Base-by-base conservation (phyloP, 371 early-diverging fungal species). In the Lichtheimia corymbifera region DNA sequence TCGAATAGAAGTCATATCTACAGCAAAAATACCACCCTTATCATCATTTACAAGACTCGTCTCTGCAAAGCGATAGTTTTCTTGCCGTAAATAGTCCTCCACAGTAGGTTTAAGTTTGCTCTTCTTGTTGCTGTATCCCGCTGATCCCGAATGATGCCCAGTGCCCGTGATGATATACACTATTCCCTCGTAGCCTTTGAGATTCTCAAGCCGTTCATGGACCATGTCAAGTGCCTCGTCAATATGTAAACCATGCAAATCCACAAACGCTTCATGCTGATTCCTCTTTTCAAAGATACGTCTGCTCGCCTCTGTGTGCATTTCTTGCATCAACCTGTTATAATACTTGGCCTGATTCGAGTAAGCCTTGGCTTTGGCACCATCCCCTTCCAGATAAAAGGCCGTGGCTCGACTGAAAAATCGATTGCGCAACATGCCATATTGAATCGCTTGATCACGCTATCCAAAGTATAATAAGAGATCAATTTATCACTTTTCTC, bases 221-320 rank as follows among this genome's bases (percentile, higher is more conserved):
- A 85, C 44, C 44, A 85, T 74, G 30, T 66, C 72, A 24, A 85
- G 45, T 0, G 84, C 82, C 58, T 87, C 87, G 35, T 83, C 83
- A 43, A 81, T 76, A 69, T 85, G 85, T 20, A 87, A 67, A 2
- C 87, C 85, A 70, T 87, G 87, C 5, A 87, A 67, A 71, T 87
- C 87, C 53, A 87, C 72, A 75, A 80, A 85, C 0, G 83, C 76
- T 50, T 80, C 76, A 62, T 72, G 65, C 53, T 76, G 71, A 27
- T 84, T 82, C 43, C 85, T 65, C 2, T 72, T 65, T 14, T 81
- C 73, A 65, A 83, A 83, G 11, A 87, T 87, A 52, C 79, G 76
- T 50, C 76, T 71, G 55, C 85, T 82, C 3, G 85, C 87, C 53
- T 80, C 81, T 3, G 71, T 70, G 59, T 87, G 85, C 56, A 80